These are phyloP conservation scores for Pseudocercospora musae DNA, from an alignment of 2,329 filamentous ascomycete species.

Conservation along the genomic window DNA sequence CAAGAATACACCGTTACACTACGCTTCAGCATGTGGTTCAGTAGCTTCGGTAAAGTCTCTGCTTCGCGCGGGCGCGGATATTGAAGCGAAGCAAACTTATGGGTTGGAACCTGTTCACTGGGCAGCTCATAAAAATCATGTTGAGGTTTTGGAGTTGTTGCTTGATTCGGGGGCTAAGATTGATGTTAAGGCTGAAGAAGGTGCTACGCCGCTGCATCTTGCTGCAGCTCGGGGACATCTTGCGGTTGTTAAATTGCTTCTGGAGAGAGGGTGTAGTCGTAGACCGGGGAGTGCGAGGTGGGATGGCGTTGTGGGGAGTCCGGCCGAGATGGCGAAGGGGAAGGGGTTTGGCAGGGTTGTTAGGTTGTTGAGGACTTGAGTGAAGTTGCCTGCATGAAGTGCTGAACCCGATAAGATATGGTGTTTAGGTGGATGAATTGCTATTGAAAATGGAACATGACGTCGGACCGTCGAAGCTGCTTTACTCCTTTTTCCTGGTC, in stretches of 20 bases:
- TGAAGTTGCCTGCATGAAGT: no score
- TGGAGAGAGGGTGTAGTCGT: conserved; percentile 22
- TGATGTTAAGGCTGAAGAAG: conserved; percentile 22
- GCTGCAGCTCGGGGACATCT: conserved; percentile 30
- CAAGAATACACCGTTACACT: conserved; percentile 29
- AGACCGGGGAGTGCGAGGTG: conserved; percentile 17
- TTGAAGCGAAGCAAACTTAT: conserved; percentile 23
- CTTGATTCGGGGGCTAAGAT: conserved; percentile 22
- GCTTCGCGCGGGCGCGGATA: conserved; percentile 22
- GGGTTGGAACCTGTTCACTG: conserved; percentile 30
- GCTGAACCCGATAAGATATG: no score
- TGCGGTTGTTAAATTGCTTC: conserved; percentile 20
- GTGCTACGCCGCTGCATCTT: conserved; percentile 27
- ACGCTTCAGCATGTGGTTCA: conserved; percentile 28
- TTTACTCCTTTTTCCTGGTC: no score
- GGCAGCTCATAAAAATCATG: conserved; percentile 31
- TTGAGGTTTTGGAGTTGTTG: conserved; percentile 25
- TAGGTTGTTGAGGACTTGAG: conserved; percentile 6
- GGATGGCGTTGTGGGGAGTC: conserved; percentile 28
- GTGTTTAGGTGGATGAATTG: no score
- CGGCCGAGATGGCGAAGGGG: conserved; percentile 28
- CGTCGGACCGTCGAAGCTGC: no score
- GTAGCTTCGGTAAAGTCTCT: conserved; percentile 22
- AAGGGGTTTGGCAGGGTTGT: conserved; percentile 22
- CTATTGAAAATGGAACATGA: no score